Percentiles rank a stretch among this genome's conserved stretches.
Conservation (phyloP, 2,329 filamentous ascomycete genomes). For the Westerdykella sp. region DNA sequence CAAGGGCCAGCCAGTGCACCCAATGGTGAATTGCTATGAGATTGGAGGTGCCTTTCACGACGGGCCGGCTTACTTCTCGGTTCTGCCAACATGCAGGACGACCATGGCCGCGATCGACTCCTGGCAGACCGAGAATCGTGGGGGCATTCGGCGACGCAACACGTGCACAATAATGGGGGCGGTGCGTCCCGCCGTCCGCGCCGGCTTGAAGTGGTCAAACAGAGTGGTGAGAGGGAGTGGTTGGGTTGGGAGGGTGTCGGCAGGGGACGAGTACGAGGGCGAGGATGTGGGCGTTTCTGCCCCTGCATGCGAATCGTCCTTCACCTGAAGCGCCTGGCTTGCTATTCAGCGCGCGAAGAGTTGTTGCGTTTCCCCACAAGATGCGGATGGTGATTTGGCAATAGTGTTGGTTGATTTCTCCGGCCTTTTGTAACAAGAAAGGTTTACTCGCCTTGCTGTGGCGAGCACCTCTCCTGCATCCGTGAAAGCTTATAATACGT, state of each 20-base stretch:
- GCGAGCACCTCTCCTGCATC: not conserved
- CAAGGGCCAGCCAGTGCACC: no score
- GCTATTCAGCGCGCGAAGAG: no score
- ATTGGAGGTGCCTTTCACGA: no score
- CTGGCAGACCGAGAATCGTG: not conserved
- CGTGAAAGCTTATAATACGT: not conserved
- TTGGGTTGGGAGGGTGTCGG: constrained; percentile 3
- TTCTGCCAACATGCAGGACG: no score
- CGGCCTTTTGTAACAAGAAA: not conserved
- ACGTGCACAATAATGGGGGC: constrained; percentile 17
- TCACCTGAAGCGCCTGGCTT: no score
- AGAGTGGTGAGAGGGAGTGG: constrained; percentile 14
- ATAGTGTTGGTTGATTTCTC: not conserved
- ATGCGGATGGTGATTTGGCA: not conserved
- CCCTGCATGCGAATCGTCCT: constrained; percentile 13
- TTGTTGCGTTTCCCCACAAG: not conserved
- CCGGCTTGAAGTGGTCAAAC: constrained; percentile 1
- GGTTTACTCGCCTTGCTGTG: not conserved
- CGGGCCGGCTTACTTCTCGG: no score
- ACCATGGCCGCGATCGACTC: not conserved
- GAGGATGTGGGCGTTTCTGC: constrained; percentile 2
- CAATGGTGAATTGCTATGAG: no score
- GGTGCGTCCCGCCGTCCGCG: constrained; percentile 18
- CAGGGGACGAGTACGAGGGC: constrained; percentile 9
- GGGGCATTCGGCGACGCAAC: constrained; percentile 6